A percentile compares a stretch with the other conserved stretches of the same genome.
phyloP scores from a whole-genome alignment of 2,329 filamentous ascomycete species.

The Curvularia eragrostidis region DNA sequence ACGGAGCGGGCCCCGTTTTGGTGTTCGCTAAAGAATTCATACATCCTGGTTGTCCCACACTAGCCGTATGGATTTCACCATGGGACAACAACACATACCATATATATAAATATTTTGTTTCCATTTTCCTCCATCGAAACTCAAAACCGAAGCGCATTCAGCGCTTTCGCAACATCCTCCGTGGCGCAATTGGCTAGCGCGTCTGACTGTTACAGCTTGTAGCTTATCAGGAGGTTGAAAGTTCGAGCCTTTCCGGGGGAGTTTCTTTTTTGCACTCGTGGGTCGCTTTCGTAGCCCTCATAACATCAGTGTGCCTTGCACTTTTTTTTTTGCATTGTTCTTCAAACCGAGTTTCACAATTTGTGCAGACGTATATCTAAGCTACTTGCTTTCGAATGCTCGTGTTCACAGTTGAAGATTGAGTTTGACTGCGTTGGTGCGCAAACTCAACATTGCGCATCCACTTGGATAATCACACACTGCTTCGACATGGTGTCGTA shows the following conservation, averaged over 20 bases:
- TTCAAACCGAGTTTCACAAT: too few species aligned
- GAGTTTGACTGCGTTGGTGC: not conserved
- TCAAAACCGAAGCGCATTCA: conserved; percentile 19
- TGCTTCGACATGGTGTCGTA: conserved; percentile 47
- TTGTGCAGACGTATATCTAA: too few species aligned
- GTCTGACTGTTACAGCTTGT: conserved; percentile 61
- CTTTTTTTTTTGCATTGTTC: not conserved
- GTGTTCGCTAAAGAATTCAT: not conserved
- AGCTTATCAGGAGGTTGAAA: conserved; percentile 33
- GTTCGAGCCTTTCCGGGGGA: conserved; percentile 40
- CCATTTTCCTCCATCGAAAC: conserved; percentile 3
- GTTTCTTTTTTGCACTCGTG: conserved; percentile 25
- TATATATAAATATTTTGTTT: not conserved
- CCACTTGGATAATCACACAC: conserved; percentile 42
- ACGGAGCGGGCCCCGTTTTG: not conserved
- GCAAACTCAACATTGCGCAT: conserved; percentile 38
- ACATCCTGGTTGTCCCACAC: not conserved
- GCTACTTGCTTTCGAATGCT: too few species aligned
- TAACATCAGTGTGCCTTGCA: too few species aligned
- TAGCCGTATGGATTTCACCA: not conserved
- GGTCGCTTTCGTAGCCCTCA: too few species aligned
- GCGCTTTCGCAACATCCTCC: conserved; percentile 36
- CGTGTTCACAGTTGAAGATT: not conserved
- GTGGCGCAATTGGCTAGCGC: conserved; percentile 63
- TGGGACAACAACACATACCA: not conserved